phyloP scores from a whole-genome alignment of 306 rosid species.

The Carpinus fangiana region DNA sequence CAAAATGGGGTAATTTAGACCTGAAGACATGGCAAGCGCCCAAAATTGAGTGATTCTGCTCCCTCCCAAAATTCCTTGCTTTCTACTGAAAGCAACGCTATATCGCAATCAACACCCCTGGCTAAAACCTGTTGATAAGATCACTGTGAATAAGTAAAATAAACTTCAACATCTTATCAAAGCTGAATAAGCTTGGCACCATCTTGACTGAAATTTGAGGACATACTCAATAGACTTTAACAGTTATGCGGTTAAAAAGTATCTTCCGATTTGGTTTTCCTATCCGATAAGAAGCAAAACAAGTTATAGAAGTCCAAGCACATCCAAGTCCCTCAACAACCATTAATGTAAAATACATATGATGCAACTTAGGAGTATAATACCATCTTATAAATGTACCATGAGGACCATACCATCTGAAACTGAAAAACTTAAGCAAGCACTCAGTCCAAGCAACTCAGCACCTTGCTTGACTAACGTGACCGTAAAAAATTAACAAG shows the following conservation, averaged over 20 bases:
- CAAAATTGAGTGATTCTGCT: constrained; percentile 77
- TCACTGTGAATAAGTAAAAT: constrained; percentile 39
- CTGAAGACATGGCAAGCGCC: constrained; percentile 95
- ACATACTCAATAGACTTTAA: background rate
- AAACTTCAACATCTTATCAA: constrained; percentile 13
- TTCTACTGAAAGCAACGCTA: constrained; percentile 97
- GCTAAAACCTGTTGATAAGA: constrained; percentile 81
- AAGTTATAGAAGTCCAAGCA: background rate
- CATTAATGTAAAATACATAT: background rate
- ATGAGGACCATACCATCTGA: constrained; percentile 6
- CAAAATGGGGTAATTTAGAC: constrained; percentile 39
- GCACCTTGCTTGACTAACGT: background rate
- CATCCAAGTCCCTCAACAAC: background rate
- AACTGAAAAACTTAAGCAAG: constrained; percentile 7
- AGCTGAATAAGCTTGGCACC: background rate
- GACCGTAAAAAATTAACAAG: background rate
- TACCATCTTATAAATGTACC: constrained; percentile 7
- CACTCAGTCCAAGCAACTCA: background rate
- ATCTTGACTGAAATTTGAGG: background rate
- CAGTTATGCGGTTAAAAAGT: background rate
- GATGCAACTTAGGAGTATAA: background rate
- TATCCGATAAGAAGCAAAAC: background rate
- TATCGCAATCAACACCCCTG: constrained; percentile 89
- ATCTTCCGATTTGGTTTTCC: background rate
- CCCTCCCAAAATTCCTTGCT: constrained; percentile 89